phyloP scores from a whole-genome alignment of 2,329 filamentous ascomycete species.

The Penicillium hordei region DNA sequence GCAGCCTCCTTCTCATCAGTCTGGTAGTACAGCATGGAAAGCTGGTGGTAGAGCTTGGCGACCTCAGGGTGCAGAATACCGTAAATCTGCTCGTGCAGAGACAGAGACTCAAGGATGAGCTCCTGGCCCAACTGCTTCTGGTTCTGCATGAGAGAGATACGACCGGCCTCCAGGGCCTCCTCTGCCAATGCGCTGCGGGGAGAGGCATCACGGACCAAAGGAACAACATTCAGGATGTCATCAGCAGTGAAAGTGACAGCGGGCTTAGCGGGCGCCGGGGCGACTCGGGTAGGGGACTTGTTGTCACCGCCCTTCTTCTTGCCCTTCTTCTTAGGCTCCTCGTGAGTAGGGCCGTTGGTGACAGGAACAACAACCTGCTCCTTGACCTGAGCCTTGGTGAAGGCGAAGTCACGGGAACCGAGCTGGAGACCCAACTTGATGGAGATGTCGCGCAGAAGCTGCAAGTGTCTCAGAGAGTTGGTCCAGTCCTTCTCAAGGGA shows the following conservation, averaged over 20 bases:
- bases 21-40: slow-evolving; percentile 95
- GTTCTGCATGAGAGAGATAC: slow-evolving; percentile 91
- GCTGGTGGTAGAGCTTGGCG: slow-evolving; percentile 87
- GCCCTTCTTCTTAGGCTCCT: slow-evolving; percentile 52
- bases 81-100: slow-evolving; percentile 97
- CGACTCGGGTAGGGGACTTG: slow-evolving; percentile 46
- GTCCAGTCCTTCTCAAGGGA: slow-evolving; percentile 68
- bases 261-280: slow-evolving; percentile 46
- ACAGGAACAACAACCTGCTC: slow-evolving; percentile 39
- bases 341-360: slow-evolving; percentile 34
- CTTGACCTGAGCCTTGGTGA: slow-evolving; percentile 52
- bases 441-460: slow-evolving; percentile 84
- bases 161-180: slow-evolving; percentile 91
- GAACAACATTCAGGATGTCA: slow-evolving; percentile 90
- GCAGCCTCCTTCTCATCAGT: slow-evolving; percentile 97
- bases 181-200: slow-evolving; percentile 89
- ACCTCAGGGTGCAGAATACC: slow-evolving; percentile 96
- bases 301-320: slow-evolving; percentile 58
- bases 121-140: slow-evolving; percentile 97
- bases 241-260: slow-evolving; percentile 72
- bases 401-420: slow-evolving; percentile 72
- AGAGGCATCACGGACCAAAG: slow-evolving; percentile 88
- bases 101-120: slow-evolving; percentile 90
- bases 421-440: slow-evolving; percentile 90
- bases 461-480: slow-evolving; percentile 67